Base-by-base conservation (phyloP, 345 rosid species). In the Eucalyptus polybractea region DNA sequence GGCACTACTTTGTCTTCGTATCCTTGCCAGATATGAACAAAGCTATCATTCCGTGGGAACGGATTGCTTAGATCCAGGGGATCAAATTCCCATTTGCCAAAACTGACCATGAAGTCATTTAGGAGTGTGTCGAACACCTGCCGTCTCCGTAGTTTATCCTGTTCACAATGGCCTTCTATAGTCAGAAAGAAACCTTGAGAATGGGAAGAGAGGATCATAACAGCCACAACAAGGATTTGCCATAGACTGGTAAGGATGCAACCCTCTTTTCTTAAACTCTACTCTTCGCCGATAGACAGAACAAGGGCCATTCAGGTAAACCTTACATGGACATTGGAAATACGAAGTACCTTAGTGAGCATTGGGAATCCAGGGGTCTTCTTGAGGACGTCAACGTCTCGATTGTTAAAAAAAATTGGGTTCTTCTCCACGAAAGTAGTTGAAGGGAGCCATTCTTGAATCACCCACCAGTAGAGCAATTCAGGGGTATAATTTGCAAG, bases 21-120 rank as follows among this genome's bases (percentile, higher is more conserved):
- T 25, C 99, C 99, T 93, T 96, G 98, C 99, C 99, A 97, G 89
- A 96, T 94, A 86, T 97, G 97, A 91, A 96, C 96, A 37, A 93
- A 92, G 87, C 94, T 88, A 86, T 88, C 88, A 44, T 92, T 91
- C 53, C 83, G 87, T 81, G 90, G 92, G 86, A 90, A 95, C n/a
- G 96, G 99, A 49, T 96, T 91, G 21, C 90, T 85, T 80, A 96
- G 88, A 8, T 94, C 94, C 33, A 91, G 87, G 3, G 99, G 99
- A 90, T 96, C 98, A 72, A 97, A 97, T 49, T 94, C 97, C 99
- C 99, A 97, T 19, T 94, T 93, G 6, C 96, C 98, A 50, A 94
- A 95, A 85, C 93, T 91, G 8, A 89, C 94, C 91, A 94, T 89
- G 50, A 95, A 94, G 91, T 97, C 99, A 44, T 87, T 88, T 8